Base-by-base conservation (phyloP, 2,329 filamentous ascomycete species). In the Aspergillus oerlinghausenensis region DNA sequence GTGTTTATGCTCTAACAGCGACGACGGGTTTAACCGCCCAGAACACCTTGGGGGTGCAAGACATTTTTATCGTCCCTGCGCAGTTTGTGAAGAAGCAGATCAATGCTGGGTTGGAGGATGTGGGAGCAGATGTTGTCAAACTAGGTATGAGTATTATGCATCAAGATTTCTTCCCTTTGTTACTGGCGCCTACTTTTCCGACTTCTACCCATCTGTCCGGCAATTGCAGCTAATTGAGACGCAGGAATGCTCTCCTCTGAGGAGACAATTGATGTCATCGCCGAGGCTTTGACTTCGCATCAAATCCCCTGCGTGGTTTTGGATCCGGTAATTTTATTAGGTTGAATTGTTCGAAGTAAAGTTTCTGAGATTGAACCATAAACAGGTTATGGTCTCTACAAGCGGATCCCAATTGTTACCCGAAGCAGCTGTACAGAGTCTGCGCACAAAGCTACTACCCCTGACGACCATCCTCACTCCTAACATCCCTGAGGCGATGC, bases 1-100 rank as follows among this genome's bases (percentile, higher is more conserved):
- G 88, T 58, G 94, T 90, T 77, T 97, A 97, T 80, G 92, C 91
- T 58, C 95, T 97, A 86, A 97, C 93, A 51, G 91, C 92, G 23
- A 97, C 93, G 9, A 95, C 93, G 14, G 93, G 93, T 21, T 79
- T 99, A 69, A 99, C 94, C n/a, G 92, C 91, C 17, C 94, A 97
- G 70, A 96, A 97, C 74, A 99, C 94, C 0, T 81, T 84, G 53
- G 91, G 91, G 4, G 92, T 97, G 14, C 80, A 85, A 60, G 90
- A 83, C 62, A 90, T 97, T 52, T 90, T 96, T 68, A 78, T 88
- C 55, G 84, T 89, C 7, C 93, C 93, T 0, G 79, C 89, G 0
- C 80, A 81, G 4, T 97, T 97, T 73, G 85, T 97, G 25, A 80
- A 80, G 62, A 89, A 90, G 78, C 90, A 96, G 75, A 92, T 97